A percentile compares a stretch with the other conserved stretches of the same genome.
Conservation (phyloP, 768 basidiomycete species). For the Clitopilus passeckerianus region DNA sequence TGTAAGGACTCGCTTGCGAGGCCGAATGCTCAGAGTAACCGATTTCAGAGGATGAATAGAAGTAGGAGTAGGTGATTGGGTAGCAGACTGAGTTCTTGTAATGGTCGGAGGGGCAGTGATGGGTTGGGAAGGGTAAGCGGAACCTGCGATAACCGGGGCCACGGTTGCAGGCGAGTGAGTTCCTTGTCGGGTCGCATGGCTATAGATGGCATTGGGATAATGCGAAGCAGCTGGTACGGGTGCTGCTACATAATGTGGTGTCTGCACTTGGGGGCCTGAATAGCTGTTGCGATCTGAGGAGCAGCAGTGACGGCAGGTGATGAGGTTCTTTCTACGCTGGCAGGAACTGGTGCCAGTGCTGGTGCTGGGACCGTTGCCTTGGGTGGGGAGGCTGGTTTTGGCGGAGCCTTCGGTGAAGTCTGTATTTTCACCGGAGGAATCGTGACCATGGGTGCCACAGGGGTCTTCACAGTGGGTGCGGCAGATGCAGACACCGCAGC, state of each 20-base stretch:
- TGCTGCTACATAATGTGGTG: background rate
- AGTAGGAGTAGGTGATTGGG: slow-evolving; percentile 34
- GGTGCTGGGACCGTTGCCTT: background rate
- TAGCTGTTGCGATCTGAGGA: slow-evolving; percentile 14
- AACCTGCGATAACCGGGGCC: slow-evolving; percentile 13
- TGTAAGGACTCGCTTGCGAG: slow-evolving; percentile 49
- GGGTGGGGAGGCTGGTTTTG: background rate
- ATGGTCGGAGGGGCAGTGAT: slow-evolving; percentile 16
- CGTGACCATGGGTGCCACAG: slow-evolving; percentile 13
- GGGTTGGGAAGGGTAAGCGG: slow-evolving; percentile 17
- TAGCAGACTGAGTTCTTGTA: slow-evolving; percentile 22
- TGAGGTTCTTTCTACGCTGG: slow-evolving; percentile 10
- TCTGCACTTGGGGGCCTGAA: slow-evolving; percentile 17
- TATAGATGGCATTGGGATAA: slow-evolving; percentile 52
- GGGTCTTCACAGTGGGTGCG: slow-evolving; percentile 32
- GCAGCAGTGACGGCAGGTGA: slow-evolving; percentile 12
- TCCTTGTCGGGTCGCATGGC: background rate
- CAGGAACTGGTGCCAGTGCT: background rate
- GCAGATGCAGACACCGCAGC: slow-evolving; percentile 13
- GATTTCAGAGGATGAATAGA: slow-evolving; percentile 44
- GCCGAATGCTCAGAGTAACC: slow-evolving; percentile 52
- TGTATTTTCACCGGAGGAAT: background rate
- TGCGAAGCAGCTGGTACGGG: slow-evolving; percentile 32
- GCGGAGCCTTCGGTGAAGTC: slow-evolving; percentile 1
- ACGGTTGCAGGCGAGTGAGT: slow-evolving; percentile 24